Percentiles rank a stretch among this genome's conserved stretches.
These are phyloP conservation scores for Komagataella phaffii DNA, from an alignment of 805 yeast species.

Conservation along the genomic window DNA sequence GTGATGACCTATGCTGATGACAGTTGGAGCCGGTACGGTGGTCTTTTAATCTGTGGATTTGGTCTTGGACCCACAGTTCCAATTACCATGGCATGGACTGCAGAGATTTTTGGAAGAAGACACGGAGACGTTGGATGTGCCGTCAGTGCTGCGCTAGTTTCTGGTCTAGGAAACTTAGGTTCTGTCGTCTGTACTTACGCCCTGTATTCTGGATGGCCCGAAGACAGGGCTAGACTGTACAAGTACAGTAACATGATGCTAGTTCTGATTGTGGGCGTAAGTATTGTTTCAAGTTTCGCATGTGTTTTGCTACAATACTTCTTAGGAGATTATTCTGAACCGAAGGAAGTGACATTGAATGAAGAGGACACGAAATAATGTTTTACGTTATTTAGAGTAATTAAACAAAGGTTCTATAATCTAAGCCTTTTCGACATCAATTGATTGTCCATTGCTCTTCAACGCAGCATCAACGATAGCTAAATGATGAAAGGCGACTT, in stretches of 20 bases:
- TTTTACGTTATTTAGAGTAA: background rate
- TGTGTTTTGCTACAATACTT: conserved; percentile 16
- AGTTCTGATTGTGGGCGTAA: conserved; percentile 62
- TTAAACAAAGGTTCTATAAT: background rate
- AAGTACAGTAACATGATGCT: conserved; percentile 74
- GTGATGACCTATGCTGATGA: conserved; percentile 67
- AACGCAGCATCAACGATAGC: conserved; percentile 82
- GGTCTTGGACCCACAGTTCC: conserved; percentile 92
- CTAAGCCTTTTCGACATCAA: conserved; percentile 15
- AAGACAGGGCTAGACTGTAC: conserved; percentile 46
- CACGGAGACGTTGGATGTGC: conserved; percentile 84
- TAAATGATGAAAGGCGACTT: conserved; percentile 79
- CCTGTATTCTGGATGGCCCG: conserved; percentile 79
- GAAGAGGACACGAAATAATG: background rate
- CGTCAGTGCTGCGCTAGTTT: conserved; percentile 68
- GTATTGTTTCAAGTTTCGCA: conserved; percentile 38
- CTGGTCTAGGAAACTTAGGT: conserved; percentile 81
- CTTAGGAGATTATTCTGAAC: conserved; percentile 17
- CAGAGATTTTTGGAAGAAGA: conserved; percentile 55
- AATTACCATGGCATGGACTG: conserved; percentile 71
- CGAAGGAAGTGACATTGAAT: background rate
- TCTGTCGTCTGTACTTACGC: conserved; percentile 82
- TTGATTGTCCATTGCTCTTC: conserved; percentile 37
- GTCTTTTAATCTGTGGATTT: conserved; percentile 69
- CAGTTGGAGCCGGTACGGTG: conserved; percentile 69